phyloP scores from a whole-genome alignment of 768 basidiomycete genomes.

The Collybia sordida region DNA sequence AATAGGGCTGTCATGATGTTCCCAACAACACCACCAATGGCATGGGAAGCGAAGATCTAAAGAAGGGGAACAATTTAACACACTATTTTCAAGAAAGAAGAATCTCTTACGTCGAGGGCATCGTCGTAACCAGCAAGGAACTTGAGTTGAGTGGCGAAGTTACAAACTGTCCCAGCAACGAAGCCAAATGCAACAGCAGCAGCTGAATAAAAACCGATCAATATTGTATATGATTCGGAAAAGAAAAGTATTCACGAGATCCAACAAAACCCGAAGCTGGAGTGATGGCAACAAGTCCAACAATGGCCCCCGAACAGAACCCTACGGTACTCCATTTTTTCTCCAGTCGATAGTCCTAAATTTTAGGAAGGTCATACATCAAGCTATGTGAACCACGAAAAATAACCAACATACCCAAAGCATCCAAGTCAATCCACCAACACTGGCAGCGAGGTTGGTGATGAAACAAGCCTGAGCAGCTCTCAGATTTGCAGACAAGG shows the following conservation, averaged over 20 bases:
- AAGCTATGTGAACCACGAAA: background rate
- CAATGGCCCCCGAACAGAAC: constrained; percentile 92
- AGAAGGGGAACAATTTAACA: background rate
- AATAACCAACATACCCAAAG: constrained; percentile 54
- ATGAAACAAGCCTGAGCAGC: constrained; percentile 88
- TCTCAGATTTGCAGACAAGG: constrained; percentile 84
- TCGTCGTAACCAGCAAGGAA: constrained; percentile 77
- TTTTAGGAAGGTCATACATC: background rate
- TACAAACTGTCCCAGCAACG: constrained; percentile 80
- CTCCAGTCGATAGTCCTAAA: constrained; percentile 87
- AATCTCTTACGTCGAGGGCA: constrained; percentile 66
- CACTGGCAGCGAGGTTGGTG: constrained; percentile 87
- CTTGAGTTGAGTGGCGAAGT: constrained; percentile 94
- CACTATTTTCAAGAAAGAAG: background rate
- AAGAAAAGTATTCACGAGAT: constrained; percentile 46
- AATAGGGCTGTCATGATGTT: constrained; percentile 88
- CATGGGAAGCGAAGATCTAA: constrained; percentile 90
- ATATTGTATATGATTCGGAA: background rate
- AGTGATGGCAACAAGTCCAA: constrained; percentile 87
- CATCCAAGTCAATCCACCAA: constrained; percentile 93
- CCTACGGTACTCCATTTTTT: constrained; percentile 92
- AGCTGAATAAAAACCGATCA: constrained; percentile 31
- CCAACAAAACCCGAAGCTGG: constrained; percentile 82
- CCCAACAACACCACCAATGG: constrained; percentile 75
- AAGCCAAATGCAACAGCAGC: constrained; percentile 87